Evolutionary conservation across 805 yeast genomes (phyloP).

Genomic region (Suhomyces pyralidae): DNA sequence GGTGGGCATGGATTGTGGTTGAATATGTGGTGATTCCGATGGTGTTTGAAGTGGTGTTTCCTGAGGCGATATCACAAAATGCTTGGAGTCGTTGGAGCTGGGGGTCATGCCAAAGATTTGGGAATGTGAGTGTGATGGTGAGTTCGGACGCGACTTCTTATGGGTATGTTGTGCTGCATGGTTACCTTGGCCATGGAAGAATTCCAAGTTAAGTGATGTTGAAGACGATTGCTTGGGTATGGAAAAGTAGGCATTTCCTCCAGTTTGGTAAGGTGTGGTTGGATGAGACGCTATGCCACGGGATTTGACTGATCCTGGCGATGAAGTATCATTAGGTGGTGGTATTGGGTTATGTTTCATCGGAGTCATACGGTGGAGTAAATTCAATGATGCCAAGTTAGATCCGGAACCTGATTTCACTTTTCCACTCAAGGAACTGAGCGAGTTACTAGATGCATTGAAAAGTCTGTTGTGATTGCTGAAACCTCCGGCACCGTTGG

Average conservation of each 20-base stretch:
- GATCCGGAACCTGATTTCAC: conserved; percentile 22
- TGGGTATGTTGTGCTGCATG: conserved; percentile 8
- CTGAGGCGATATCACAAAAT: conserved; percentile 26
- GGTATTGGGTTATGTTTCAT: conserved; percentile 19
- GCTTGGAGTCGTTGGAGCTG: conserved; percentile 2
- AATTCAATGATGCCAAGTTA: conserved; percentile 20
- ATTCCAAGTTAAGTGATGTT: conserved; percentile 37
- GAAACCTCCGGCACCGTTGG: conserved; percentile 5
- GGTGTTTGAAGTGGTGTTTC: conserved; percentile 53
- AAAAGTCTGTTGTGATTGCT: conserved; percentile 5
- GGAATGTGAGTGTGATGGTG: conserved; percentile 30
- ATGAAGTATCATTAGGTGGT: background rate
- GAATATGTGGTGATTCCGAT: conserved; percentile 46
- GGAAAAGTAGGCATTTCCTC: conserved; percentile 9
- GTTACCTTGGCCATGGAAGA: conserved; percentile 16
- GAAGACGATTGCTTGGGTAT: conserved; percentile 28
- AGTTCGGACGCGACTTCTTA: conserved; percentile 48
- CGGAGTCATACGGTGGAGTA: conserved; percentile 42
- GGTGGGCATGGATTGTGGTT: conserved; percentile 19
- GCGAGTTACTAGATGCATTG: conserved; percentile 17
- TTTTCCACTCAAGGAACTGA: conserved; percentile 20
- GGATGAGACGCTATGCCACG: conserved; percentile 3
- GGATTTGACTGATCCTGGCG: conserved; percentile 5
- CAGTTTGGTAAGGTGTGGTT: conserved; percentile 19
- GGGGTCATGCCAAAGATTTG: conserved; percentile 3